These are phyloP conservation scores for Herpetomonas muscarum DNA, from an alignment of 208 protist species.

Conservation along the genomic window DNA sequence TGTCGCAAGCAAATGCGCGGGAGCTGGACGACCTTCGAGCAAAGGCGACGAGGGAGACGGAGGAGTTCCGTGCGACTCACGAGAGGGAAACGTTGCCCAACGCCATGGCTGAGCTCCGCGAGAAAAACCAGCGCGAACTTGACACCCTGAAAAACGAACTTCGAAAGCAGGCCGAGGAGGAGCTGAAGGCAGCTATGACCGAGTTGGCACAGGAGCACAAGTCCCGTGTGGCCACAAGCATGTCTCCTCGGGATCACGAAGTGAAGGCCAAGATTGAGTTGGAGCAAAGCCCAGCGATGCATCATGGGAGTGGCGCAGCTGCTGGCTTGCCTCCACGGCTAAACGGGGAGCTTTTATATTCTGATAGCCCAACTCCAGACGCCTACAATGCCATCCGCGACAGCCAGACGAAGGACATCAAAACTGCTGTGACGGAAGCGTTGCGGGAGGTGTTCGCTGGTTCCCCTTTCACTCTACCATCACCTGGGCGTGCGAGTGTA, in stretches of 20 bases:
- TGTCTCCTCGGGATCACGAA: neutral
- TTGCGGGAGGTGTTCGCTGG: slow-evolving; percentile 58
- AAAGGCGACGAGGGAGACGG: slow-evolving; percentile 10
- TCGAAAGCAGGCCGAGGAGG: slow-evolving; percentile 40
- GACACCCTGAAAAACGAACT: slow-evolving; percentile 39
- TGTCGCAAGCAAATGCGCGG: slow-evolving; percentile 11
- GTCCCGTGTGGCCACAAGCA: slow-evolving; percentile 2
- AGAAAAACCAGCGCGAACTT: slow-evolving; percentile 29
- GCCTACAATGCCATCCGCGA: neutral
- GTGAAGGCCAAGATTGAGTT: neutral
- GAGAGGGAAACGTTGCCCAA: slow-evolving; percentile 12
- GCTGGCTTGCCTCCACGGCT: slow-evolving; percentile 18
- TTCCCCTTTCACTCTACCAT: slow-evolving; percentile 55
- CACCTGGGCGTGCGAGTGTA: slow-evolving; percentile 10
- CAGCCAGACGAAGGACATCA: slow-evolving; percentile 29
- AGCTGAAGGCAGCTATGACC: slow-evolving; percentile 44
- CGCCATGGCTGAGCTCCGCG: slow-evolving; percentile 20
- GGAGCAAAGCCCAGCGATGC: neutral
- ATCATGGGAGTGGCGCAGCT: neutral
- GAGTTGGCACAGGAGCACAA: slow-evolving; percentile 36
- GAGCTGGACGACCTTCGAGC: slow-evolving; percentile 18
- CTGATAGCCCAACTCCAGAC: neutral
- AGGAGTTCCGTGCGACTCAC: neutral
- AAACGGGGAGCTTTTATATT: slow-evolving; percentile 12
- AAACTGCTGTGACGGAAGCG: slow-evolving; percentile 55